These are phyloP conservation scores for Agapanthus africanus DNA, from an alignment of 106 monocot species.

Conservation along the genomic window DNA sequence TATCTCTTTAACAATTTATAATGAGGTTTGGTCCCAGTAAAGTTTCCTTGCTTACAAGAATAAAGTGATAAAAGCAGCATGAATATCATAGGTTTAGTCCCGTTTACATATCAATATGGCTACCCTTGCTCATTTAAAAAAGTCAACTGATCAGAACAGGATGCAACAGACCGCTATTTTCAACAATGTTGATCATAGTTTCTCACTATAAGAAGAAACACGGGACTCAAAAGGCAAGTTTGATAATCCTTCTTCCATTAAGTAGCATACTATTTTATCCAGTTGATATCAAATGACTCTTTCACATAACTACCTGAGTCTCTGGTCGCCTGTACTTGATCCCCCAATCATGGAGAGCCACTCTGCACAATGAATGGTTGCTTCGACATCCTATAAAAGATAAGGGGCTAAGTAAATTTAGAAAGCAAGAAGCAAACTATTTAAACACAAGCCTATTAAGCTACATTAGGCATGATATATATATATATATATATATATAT, in stretches of 20 bases:
- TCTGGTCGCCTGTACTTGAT: conserved; percentile 74
- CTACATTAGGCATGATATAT: no score
- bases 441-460: no score
- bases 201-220: not conserved
- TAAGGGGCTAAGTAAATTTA: not conserved
- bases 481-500: no score
- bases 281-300: not conserved
- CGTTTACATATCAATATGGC: no score
- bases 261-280: not conserved
- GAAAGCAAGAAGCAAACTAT: no score
- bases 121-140: no score
- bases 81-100: not conserved
- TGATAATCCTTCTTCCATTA: not conserved
- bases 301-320: conserved; percentile 53
- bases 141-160: no score
- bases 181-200: no score
- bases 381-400: conserved; percentile 70
- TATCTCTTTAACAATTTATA: no score
- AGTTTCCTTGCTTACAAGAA: not conserved
- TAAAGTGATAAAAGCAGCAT: not conserved
- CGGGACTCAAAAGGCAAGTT: not conserved
- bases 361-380: conserved; percentile 97
- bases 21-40: not conserved
- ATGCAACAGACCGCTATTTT: no score
- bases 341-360: conserved; percentile 98